Conservation (phyloP, 1,284 basidiomycete species). For the Tylopilus sp. region DNA sequence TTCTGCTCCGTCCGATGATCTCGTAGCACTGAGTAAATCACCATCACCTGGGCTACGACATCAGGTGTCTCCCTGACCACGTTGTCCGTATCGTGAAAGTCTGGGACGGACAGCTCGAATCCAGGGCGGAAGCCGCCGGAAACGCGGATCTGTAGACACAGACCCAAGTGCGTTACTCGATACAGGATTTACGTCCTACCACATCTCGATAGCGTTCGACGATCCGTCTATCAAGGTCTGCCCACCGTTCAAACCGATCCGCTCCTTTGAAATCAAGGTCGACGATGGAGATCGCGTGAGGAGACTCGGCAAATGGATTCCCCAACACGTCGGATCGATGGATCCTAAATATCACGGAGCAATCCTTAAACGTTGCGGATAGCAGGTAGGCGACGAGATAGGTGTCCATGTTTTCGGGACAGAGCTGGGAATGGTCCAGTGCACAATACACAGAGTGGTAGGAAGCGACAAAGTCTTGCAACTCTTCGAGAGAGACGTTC, state of each 20-base stretch:
- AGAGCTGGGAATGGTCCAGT: slow-evolving; percentile 38
- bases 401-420: slow-evolving; percentile 47
- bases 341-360: slow-evolving; percentile 75
- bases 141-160: no score
- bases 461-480: slow-evolving; percentile 51
- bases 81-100: no score
- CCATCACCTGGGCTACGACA: no score
- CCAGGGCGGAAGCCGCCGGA: no score
- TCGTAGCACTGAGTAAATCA: no score
- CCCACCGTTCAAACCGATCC: slow-evolving; percentile 65
- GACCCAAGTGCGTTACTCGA: slow-evolving; percentile 28
- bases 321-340: slow-evolving; percentile 18
- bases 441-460: slow-evolving; percentile 42
- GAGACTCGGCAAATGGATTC: slow-evolving; percentile 5
- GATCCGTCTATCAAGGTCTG: slow-evolving; percentile 67
- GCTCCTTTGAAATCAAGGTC: slow-evolving; percentile 84
- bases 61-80: no score
- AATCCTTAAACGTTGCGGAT: slow-evolving; percentile 95
- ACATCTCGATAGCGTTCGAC: slow-evolving; percentile 43
- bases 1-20: no score
- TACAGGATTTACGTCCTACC: slow-evolving; percentile 36
- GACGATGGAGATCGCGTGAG: slow-evolving; percentile 61
- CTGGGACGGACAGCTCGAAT: no score
- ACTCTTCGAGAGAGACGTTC: slow-evolving; percentile 55
- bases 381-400: slow-evolving; percentile 74